Percentiles rank a stretch among this genome's conserved stretches.
phyloP scores from a whole-genome alignment of 2,329 filamentous ascomycete species.

The Esteya vermicola region DNA sequence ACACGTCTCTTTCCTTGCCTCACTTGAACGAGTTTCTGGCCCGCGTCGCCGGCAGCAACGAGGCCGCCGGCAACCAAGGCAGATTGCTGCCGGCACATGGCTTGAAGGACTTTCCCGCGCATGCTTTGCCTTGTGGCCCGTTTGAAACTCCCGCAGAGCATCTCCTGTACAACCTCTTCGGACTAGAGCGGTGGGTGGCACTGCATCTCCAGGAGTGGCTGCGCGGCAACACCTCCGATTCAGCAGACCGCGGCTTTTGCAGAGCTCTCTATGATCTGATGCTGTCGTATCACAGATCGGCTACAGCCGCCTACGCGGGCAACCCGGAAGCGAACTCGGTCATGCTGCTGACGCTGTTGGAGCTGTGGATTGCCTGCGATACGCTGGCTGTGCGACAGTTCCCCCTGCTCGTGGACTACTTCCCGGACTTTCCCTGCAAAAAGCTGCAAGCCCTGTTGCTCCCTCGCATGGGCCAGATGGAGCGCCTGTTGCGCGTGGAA shows the following conservation, averaged over 20 bases:
- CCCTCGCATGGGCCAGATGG: neutral
- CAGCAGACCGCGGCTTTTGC: no score
- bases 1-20: neutral
- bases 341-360: neutral
- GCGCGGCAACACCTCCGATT: neutral
- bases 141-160: neutral
- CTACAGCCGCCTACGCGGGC: neutral
- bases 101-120: neutral
- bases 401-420: neutral
- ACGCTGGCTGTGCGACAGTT: neutral
- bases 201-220: neutral
- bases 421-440: neutral
- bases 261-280: neutral
- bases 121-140: neutral
- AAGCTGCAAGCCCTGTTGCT: neutral
- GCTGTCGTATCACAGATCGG: neutral
- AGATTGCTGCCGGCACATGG: no score
- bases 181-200: neutral
- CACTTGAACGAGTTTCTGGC: neutral
- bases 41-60: no score
- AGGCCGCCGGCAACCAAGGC: no score
- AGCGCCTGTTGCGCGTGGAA: neutral
- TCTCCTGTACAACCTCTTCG: neutral
- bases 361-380: neutral
- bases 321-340: neutral